Evolutionary conservation across 495 filamentous ascomycete genomes (phyloP).

Genomic region (Glutinoglossum americanum): DNA sequence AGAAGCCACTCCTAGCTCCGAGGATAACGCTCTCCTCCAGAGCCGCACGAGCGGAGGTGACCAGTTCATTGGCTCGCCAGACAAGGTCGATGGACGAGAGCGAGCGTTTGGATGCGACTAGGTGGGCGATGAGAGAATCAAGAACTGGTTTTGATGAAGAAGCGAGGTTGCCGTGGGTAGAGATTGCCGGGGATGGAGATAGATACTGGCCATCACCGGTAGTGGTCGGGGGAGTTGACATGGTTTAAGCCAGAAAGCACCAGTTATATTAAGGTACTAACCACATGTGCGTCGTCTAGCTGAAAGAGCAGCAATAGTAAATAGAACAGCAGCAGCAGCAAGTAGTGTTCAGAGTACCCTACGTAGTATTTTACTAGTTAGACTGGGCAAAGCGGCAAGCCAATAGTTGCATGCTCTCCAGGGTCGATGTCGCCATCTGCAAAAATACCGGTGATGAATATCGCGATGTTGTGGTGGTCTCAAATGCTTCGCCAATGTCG

Average conservation of each 20-base stretch:
- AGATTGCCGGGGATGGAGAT: background rate
- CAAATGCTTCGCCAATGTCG: background rate
- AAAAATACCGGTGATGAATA: background rate
- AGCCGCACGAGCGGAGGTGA: constrained; percentile 48
- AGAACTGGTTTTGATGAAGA: constrained; percentile 18
- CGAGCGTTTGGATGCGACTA: constrained; percentile 75
- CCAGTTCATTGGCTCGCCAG: constrained; percentile 71
- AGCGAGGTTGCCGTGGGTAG: background rate
- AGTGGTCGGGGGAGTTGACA: background rate
- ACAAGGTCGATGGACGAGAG: constrained; percentile 72
- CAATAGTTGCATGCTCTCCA: background rate
- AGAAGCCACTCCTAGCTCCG: constrained; percentile 53
- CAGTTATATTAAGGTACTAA: background rate
- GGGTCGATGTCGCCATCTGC: background rate
- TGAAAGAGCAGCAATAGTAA: too few relatives aligned
- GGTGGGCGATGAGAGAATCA: constrained; percentile 57
- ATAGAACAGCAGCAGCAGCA: too few relatives aligned
- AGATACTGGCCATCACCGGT: background rate
- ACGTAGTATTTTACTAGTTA: too few relatives aligned
- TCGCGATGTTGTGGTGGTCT: too few relatives aligned
- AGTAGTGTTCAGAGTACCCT: too few relatives aligned
- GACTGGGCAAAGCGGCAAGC: too few relatives aligned
- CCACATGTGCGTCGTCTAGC: background rate
- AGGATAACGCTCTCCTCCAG: constrained; percentile 66
- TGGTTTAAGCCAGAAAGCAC: background rate